Base-by-base conservation (phyloP, 768 basidiomycete genomes). In the Mycena olivaceomarginata region DNA sequence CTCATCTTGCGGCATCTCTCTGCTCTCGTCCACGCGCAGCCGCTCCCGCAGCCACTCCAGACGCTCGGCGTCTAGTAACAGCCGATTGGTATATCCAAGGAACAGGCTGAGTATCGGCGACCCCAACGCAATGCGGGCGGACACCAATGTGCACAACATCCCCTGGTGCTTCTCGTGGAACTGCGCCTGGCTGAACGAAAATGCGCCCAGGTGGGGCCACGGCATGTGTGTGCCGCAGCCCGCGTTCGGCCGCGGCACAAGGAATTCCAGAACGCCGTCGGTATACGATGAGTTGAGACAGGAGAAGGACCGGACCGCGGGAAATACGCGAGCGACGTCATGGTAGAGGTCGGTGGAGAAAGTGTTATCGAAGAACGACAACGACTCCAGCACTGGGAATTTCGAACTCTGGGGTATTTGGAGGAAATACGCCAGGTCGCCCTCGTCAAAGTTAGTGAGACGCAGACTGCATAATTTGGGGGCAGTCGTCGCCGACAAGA, bases 161-260 rank as follows among this genome's bases (percentile, higher is more conserved):
- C 64, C 59, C 73, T 78, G 77, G 39, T 74, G 77, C 64, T 74
- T 74, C 40, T 78, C 77, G 25, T 65, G 62, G 65, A 78, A 78
- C 69, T 78, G 77, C 6, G 77, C 77, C 45, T 74, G 77, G 41
- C 56, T 74, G 22, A 78, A 78, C 12, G 65, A 39, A 2, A 78
- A 40, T 0, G 69, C n/a, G 11, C 53, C 57, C 1, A 78, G 69
- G 11, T 51, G 67, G n/a, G 77, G 77, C 77, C 77, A 78, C 22
- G 77, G 77, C 77, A 74, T 78, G 31, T 74, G 69, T 18, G 73
- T 53, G 43, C 22, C 64, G 66, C 67, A 41, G 43, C 57, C 40
- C 57, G 77, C 71, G 9, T 68, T 78, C 56, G 65, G 72, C 41
- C 63, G 63, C 8, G 76, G 76, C 31, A 74, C 76, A 6, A 78